Conservation (phyloP, 345 rosid species). For the Melastoma malabathricum region DNA sequence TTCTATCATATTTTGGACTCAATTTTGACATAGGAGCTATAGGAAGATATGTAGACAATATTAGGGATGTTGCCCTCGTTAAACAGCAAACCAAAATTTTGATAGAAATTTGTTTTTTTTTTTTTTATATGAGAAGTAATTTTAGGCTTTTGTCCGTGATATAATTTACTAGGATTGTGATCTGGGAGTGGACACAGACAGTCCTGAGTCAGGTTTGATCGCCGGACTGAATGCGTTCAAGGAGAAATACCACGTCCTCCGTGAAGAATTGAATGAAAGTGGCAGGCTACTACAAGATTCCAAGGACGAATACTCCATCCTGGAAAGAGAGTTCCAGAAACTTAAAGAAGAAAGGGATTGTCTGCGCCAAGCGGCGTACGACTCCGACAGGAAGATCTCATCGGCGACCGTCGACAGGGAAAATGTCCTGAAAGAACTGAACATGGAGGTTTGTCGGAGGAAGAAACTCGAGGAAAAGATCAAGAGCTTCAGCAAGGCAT, state of each 20-base stretch:
- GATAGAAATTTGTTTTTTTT: too few species aligned
- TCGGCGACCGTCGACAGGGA: conserved; percentile 39
- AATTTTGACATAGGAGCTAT: too few species aligned
- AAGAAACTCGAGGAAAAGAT: conserved; percentile 59
- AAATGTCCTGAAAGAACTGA: conserved; percentile 44
- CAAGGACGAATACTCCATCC: conserved; percentile 28
- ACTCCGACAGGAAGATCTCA: conserved; percentile 35
- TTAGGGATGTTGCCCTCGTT: too few species aligned
- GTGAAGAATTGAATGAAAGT: conserved; percentile 28
- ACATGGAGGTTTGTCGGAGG: conserved; percentile 45
- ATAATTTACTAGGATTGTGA: conserved; percentile 32
- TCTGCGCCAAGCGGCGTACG: conserved; percentile 24
- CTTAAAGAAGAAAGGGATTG: conserved; percentile 54
- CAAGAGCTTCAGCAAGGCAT: conserved; percentile 50
- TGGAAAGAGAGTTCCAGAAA: conserved; percentile 42
- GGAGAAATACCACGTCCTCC: conserved; percentile 32
- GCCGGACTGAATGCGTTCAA: conserved; percentile 33
- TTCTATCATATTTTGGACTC: too few species aligned
- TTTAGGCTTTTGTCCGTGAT: conserved; percentile 30
- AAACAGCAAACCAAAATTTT: too few species aligned
- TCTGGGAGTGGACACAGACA: conserved; percentile 25
- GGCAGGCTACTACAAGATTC: conserved; percentile 38
- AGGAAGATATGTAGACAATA: too few species aligned
- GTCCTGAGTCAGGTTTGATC: conserved; percentile 27
- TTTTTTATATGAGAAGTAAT: conserved; percentile 19